Percentiles rank a stretch among this genome's conserved stretches.
Conservation (phyloP, 177 flowering plant genomes). For the Tripterygium wilfordii region DNA sequence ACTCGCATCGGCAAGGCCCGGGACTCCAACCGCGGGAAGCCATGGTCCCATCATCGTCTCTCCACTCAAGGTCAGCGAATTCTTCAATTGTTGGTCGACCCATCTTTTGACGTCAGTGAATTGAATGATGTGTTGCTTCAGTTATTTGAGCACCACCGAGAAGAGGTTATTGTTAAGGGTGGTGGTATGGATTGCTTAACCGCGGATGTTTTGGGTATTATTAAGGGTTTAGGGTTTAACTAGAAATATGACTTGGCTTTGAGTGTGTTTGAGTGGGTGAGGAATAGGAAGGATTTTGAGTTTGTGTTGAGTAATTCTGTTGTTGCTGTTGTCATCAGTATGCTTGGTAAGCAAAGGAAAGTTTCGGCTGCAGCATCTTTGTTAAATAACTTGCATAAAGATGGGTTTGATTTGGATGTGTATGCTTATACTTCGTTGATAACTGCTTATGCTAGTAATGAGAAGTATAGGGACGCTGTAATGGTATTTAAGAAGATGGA, state of each 20-base stretch:
- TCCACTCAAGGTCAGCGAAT: conserved; percentile 53
- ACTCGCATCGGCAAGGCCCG: conserved; percentile 47
- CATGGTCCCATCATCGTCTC: conserved; percentile 56
- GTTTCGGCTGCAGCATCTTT: conserved; percentile 50
- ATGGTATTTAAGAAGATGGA: conserved; percentile 65
- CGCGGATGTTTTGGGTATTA: conserved; percentile 51
- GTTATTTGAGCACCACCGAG: conserved; percentile 15
- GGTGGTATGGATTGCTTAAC: conserved; percentile 18
- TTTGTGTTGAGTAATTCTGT: conserved; percentile 37
- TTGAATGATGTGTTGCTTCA: conserved; percentile 24
- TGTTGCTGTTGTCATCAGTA: conserved; percentile 44
- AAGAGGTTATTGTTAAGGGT: conserved; percentile 6
- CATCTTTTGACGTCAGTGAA: conserved; percentile 18
- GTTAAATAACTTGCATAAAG: conserved; percentile 38
- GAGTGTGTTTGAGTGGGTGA: conserved; percentile 59
- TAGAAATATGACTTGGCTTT: conserved; percentile 58
- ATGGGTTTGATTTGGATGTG: conserved; percentile 66
- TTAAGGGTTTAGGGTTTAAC: conserved; percentile 64
- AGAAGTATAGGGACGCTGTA: conserved; percentile 73
- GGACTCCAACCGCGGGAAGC: conserved; percentile 77
- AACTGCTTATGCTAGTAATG: conserved; percentile 52
- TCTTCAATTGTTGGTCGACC: conserved; percentile 50
- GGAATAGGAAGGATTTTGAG: conserved; percentile 23
- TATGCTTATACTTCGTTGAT: conserved; percentile 81
- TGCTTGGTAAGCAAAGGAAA: conserved; percentile 57